Evolutionary conservation across 345 rosid species (phyloP), one percentile per base, ranked within the genome.

Genomic region (Aethionema arabicum): DNA sequence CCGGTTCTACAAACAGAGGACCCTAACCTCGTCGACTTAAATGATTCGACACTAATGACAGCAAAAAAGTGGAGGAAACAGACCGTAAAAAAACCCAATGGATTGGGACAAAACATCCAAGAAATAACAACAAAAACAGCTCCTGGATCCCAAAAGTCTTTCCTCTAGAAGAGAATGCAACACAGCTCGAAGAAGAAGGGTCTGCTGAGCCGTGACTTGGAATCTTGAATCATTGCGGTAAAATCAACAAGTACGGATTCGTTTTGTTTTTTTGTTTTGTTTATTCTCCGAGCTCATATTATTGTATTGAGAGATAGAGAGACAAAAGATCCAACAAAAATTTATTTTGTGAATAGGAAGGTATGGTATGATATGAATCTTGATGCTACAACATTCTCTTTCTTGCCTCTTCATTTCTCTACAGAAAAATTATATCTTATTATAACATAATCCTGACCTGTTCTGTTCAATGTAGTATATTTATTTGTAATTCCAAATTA

Each of bases 1-100:
- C 63, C 41, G 74, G 79, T 7, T 73, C 69, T 2, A 66, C 76
- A 41, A 75, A 65, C 67, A 74, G 83, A 72, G 55, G 64, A 80
- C 72, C 69, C 69, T 69, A 52, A 61, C 52, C 39, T 32, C 12
- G 47, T 42, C 40, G 46, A 59, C 40, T 59, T 59, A 51, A 51
- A 12, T 68, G 52, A 60, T 39, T 61, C 15, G 50, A 61, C 61
- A 52, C 56, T 49, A 38, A 61, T 52, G 73, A 60, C 73, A 52
- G 66, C 27, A 21, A 21, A 21, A 21, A 21, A 1, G 27, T 21
- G 27, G 27, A 21, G 27, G 27, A 21, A 2, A 21, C 2, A 21
- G 58, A 67, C 66, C 66, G 13, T 42, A 11, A 59, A 21, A 21
- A 21, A 50, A 58, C 58, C 72, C 65, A 33, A 51, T 46, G 55